These are phyloP conservation scores for Wakefieldia striispora DNA, from an alignment of 768 basidiomycete species.

Conservation along the genomic window DNA sequence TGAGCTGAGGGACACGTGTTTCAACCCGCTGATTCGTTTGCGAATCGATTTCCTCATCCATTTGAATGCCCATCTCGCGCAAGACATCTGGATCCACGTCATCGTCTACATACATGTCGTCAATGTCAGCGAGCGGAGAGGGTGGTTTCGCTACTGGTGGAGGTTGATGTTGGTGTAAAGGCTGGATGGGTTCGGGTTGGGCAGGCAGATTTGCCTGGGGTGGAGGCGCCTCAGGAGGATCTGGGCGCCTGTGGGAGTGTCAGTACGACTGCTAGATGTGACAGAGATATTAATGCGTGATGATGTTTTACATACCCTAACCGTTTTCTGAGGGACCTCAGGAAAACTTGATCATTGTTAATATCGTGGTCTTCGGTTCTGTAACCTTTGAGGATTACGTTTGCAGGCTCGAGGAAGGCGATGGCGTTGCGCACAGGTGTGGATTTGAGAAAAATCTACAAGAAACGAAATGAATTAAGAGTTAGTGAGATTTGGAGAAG, in stretches of 20 bases:
- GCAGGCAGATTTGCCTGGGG: slow-evolving; percentile 6
- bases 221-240: slow-evolving; percentile 20
- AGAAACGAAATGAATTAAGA: background rate
- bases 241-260: slow-evolving; percentile 22
- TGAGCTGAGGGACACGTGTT: background rate
- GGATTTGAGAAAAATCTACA: slow-evolving; percentile 67
- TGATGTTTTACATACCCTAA: slow-evolving; percentile 55
- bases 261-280: background rate
- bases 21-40: background rate
- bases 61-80: slow-evolving; percentile 19
- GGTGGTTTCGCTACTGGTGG: slow-evolving; percentile 7
- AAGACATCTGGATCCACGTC: slow-evolving; percentile 31
- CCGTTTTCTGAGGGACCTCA: slow-evolving; percentile 55
- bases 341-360: slow-evolving; percentile 57
- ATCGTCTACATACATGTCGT: slow-evolving; percentile 26
- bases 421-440: slow-evolving; percentile 67
- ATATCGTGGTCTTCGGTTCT: slow-evolving; percentile 63
- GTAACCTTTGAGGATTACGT: slow-evolving; percentile 58
- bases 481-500: background rate
- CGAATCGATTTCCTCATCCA: slow-evolving; percentile 13
- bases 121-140: slow-evolving; percentile 11
- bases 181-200: slow-evolving; percentile 19
- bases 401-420: slow-evolving; percentile 73
- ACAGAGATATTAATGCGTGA: background rate
- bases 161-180: slow-evolving; percentile 11